phyloP scores from a whole-genome alignment of 2,329 filamentous ascomycete genomes.

The Penicillium paneum region DNA sequence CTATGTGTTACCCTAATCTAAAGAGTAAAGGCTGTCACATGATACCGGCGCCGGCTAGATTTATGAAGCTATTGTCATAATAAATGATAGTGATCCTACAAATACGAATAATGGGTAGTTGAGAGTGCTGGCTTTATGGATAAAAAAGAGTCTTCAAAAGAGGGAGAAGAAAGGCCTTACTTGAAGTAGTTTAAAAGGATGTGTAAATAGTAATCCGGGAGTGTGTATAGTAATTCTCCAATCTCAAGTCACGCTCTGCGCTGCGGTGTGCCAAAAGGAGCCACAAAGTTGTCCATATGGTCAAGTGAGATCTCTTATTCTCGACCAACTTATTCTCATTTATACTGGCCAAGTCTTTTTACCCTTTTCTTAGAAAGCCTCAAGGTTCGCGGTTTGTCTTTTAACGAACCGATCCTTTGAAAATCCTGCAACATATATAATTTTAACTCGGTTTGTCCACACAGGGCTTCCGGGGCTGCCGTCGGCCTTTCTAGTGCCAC shows the following conservation, averaged over 20 bases:
- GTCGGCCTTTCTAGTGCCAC: background rate
- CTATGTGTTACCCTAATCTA: no score
- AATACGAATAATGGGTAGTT: no score
- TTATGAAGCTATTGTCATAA: no score
- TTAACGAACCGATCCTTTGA: background rate
- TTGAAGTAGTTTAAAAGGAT: no score
- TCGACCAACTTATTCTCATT: background rate
- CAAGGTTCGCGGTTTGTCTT: background rate
- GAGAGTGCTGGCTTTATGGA: no score
- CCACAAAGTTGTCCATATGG: background rate
- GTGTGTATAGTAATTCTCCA: no score
- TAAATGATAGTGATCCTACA: no score
- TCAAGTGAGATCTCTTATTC: background rate
- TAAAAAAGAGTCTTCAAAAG: no score
- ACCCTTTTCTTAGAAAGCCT: background rate
- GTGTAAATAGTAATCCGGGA: no score
- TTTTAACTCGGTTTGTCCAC: background rate
- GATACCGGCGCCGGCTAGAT: no score
- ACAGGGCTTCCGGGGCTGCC: background rate
- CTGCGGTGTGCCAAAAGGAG: background rate
- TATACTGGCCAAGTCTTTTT: background rate
- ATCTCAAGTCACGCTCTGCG: background rate
- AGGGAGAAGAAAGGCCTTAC: no score
- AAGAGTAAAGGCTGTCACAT: no score
- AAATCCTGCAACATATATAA: background rate